Conservation (phyloP, 2,329 filamentous ascomycete genomes). For the Tolypocladium nubicola region DNA sequence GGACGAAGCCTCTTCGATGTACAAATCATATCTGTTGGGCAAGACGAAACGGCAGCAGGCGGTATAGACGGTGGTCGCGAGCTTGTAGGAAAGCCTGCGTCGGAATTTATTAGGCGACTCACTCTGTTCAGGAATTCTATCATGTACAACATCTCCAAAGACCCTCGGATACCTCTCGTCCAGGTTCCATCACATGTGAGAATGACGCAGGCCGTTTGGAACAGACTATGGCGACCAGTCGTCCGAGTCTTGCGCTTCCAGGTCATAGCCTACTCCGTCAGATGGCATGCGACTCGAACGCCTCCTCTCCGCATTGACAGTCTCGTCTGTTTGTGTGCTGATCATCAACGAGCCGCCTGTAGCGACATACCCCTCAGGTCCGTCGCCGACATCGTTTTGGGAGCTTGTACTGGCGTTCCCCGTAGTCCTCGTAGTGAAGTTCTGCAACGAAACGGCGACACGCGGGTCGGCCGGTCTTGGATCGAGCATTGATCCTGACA, state of each 20-base stretch:
- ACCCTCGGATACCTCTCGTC: neutral
- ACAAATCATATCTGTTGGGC: slow-evolving; percentile 11
- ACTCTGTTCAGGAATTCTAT: slow-evolving; percentile 16
- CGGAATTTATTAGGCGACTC: slow-evolving; percentile 3
- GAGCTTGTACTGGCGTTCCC: neutral
- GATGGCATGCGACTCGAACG: slow-evolving; percentile 4
- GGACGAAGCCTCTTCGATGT: slow-evolving; percentile 10
- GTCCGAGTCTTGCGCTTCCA: slow-evolving; percentile 9
- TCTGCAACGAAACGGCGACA: slow-evolving; percentile 1
- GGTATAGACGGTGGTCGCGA: slow-evolving; percentile 9
- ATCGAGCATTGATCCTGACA: slow-evolving; percentile 1
- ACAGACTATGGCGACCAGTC: neutral
- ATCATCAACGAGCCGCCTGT: slow-evolving; percentile 9
- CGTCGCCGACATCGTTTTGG: neutral
- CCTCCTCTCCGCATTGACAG: slow-evolving; percentile 6
- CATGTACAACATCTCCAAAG: slow-evolving; percentile 20
- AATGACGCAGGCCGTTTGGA: neutral
- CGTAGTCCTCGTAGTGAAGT: neutral
- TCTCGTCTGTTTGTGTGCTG: slow-evolving; percentile 12
- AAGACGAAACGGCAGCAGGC: neutral
- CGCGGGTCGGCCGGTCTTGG: neutral
- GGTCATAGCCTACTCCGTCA: slow-evolving; percentile 3
- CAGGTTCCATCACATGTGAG: slow-evolving; percentile 2
- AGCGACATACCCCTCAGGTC: slow-evolving; percentile 1
- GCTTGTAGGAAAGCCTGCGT: slow-evolving; percentile 1